Conservation (phyloP, 305 asterid species). For the Euphrasia arctica region DNA sequence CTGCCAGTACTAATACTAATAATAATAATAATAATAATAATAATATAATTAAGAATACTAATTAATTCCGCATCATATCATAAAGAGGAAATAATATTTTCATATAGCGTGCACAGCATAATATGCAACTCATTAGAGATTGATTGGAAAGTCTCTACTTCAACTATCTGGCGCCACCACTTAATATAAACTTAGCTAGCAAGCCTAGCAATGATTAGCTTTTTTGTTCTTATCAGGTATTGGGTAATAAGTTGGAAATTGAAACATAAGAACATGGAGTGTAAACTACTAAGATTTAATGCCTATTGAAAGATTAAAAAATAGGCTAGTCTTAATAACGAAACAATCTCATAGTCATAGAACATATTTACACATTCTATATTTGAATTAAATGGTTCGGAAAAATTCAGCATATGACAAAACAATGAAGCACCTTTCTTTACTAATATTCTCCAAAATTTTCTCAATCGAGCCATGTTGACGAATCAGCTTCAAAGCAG, state of each 20-base stretch:
- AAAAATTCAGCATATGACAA: slow-evolving; percentile 17
- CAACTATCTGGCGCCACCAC: not conserved
- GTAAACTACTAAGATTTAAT: slow-evolving; percentile 4
- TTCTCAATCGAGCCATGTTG: slow-evolving; percentile 90
- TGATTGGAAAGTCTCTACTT: not conserved
- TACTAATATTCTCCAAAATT: slow-evolving; percentile 81
- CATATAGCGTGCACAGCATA: not conserved
- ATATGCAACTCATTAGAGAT: not conserved
- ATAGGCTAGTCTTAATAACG: not conserved
- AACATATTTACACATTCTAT: not conserved
- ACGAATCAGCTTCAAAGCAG: slow-evolving; percentile 93
- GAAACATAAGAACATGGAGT: slow-evolving; percentile 11
- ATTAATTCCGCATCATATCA: too few relatives aligned
- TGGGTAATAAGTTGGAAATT: slow-evolving; percentile 2
- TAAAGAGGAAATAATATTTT: not conserved
- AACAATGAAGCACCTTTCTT: slow-evolving; percentile 64
- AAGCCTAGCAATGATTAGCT: not conserved
- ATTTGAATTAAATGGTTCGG: slow-evolving; percentile 2
- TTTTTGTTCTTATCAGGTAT: slow-evolving; percentile 5
- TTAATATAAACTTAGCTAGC: not conserved
- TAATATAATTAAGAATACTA: too few relatives aligned
- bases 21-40: too few relatives aligned
- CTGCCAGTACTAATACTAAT: too few relatives aligned
- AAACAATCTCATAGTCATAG: not conserved
- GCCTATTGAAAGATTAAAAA: not conserved